Conservation (phyloP, 2,329 filamentous ascomycete genomes). For the Cladosporium velox region DNA sequence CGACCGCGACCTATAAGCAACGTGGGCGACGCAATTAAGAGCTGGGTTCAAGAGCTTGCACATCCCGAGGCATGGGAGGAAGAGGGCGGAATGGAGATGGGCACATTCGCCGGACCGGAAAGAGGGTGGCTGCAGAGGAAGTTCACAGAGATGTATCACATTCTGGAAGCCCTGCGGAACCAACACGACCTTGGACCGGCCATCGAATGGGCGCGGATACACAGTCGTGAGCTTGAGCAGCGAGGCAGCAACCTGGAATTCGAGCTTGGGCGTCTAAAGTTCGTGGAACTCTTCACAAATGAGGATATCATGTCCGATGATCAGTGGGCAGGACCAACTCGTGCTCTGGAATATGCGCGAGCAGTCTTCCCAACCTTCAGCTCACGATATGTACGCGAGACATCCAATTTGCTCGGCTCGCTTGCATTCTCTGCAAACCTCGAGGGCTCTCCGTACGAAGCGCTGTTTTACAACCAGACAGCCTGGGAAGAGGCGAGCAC, state of each 20-base stretch:
- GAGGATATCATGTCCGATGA: slow-evolving; percentile 44
- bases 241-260: slow-evolving; percentile 94
- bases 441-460: slow-evolving; percentile 72
- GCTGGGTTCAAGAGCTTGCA: slow-evolving; percentile 22
- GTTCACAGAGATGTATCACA: slow-evolving; percentile 88
- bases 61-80: slow-evolving; percentile 20
- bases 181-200: slow-evolving; percentile 74
- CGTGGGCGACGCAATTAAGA: slow-evolving; percentile 14
- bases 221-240: slow-evolving; percentile 71
- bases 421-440: slow-evolving; percentile 80
- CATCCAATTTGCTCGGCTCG: slow-evolving; percentile 77
- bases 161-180: slow-evolving; percentile 74
- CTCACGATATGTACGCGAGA: slow-evolving; percentile 72
- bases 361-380: slow-evolving; percentile 74
- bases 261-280: slow-evolving; percentile 86
- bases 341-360: slow-evolving; percentile 75
- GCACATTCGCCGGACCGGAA: not conserved
- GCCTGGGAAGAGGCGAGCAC: slow-evolving; percentile 81
- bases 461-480: slow-evolving; percentile 71
- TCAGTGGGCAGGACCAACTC: slow-evolving; percentile 56
- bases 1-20: slow-evolving; percentile 12
- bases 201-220: slow-evolving; percentile 78
- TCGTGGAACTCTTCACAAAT: slow-evolving; percentile 81
- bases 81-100: slow-evolving; percentile 14
- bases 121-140: slow-evolving; percentile 66